Evolutionary conservation across 140 eudicot genomes (phyloP).

Genomic region (Stevia rebaudiana): DNA sequence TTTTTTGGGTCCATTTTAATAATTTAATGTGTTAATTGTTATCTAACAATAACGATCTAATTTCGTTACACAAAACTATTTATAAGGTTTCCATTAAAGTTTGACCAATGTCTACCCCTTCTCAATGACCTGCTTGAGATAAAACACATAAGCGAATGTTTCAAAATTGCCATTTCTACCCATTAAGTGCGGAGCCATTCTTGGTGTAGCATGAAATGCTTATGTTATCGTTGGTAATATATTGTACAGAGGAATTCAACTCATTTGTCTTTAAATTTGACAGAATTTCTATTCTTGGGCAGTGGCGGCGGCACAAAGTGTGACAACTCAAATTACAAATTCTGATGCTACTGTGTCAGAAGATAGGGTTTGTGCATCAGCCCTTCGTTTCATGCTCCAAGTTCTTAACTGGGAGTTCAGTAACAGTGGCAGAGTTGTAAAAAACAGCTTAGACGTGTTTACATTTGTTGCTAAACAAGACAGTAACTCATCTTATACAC

Average conservation of each 20-base stretch:
- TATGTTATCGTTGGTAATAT: conserved; percentile 5
- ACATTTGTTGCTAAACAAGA: conserved; percentile 51
- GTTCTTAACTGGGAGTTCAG: conserved; percentile 84
- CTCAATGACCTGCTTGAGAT: background rate
- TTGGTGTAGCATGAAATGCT: conserved; percentile 2
- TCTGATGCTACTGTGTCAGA: conserved; percentile 64
- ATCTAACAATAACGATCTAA: background rate
- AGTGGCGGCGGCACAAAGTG: conserved; percentile 72
- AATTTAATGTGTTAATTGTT: background rate
- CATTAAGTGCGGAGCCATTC: background rate
- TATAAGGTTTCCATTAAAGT: background rate
- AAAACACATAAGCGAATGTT: background rate
- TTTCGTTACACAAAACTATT: background rate
- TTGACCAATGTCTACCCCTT: background rate
- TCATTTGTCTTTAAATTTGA: conserved; percentile 12
- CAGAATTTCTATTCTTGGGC: conserved; percentile 93
- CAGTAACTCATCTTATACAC: conserved; percentile 41
- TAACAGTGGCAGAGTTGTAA: conserved; percentile 38
- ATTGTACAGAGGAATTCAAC: too few species aligned
- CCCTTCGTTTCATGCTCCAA: conserved; percentile 92
- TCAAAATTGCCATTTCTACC: conserved; percentile 2
- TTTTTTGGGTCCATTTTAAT: background rate
- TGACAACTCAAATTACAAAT: conserved; percentile 53
- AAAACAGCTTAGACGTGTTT: conserved; percentile 52
- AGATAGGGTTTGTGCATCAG: conserved; percentile 76